Percentiles rank a stretch among this genome's conserved stretches.
phyloP scores from a whole-genome alignment of 108 stramenopile genomes.

The Nitzschia sp. region DNA sequence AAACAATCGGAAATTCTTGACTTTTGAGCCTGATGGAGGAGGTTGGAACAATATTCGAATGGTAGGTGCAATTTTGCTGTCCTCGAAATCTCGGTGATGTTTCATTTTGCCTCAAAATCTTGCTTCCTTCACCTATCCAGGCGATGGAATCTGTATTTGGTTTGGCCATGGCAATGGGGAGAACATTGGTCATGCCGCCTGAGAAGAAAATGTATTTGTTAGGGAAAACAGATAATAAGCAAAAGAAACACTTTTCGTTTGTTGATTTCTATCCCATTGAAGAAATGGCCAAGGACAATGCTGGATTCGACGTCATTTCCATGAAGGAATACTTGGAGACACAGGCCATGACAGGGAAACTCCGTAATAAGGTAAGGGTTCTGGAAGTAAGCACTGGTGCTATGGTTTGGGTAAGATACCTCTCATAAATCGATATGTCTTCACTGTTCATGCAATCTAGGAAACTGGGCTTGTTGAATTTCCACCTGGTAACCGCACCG shows the following conservation, averaged over 20 bases:
- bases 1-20: constrained; percentile 68
- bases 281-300: constrained; percentile 73
- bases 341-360: constrained; percentile 17
- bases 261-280: constrained; percentile 50
- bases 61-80: constrained; percentile 6
- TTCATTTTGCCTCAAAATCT: too few relatives aligned
- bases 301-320: constrained; percentile 80
- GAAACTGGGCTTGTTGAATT: constrained; percentile 53
- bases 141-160: constrained; percentile 36
- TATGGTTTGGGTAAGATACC: neutral
- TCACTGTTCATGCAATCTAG: constrained; percentile 4
- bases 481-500: constrained; percentile 74
- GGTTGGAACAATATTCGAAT: constrained; percentile 97
- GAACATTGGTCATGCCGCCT: constrained; percentile 78
- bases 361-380: constrained; percentile 4
- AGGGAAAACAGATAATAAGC: constrained; percentile 27
- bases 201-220: constrained; percentile 51
- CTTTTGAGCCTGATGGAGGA: constrained; percentile 85
- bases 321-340: constrained; percentile 87
- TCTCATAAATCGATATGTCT: neutral
- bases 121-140: neutral
- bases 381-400: neutral
- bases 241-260: constrained; percentile 36
- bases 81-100: too few relatives aligned
- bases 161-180: constrained; percentile 88